These are phyloP conservation scores for Mrakia gelida DNA, from an alignment of 768 basidiomycete genomes.

Conservation along the genomic window DNA sequence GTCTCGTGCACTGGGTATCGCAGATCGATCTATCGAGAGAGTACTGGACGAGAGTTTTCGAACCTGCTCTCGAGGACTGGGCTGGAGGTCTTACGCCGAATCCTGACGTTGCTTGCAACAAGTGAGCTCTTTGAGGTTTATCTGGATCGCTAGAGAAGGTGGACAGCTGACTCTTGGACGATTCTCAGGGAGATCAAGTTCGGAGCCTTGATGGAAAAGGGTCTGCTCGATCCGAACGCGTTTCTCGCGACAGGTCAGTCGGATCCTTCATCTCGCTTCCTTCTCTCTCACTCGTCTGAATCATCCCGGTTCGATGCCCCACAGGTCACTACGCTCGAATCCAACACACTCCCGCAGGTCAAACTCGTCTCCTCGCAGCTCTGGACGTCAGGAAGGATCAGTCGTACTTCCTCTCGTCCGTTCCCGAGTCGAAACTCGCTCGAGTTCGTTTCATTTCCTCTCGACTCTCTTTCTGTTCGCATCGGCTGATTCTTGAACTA, in stretches of 20 bases:
- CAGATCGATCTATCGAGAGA: constrained; percentile 82
- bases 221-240: constrained; percentile 47
- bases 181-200: constrained; percentile 78
- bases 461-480: not conserved
- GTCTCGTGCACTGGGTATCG: too few species aligned
- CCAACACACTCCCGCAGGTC: constrained; percentile 47
- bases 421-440: constrained; percentile 61
- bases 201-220: constrained; percentile 65
- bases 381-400: constrained; percentile 74
- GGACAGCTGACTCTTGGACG: not conserved
- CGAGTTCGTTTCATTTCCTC: constrained; percentile 44
- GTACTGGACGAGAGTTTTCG: constrained; percentile 89
- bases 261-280: not conserved
- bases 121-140: constrained; percentile 46
- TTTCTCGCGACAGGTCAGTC: constrained; percentile 77
- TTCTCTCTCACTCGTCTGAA: too few species aligned
- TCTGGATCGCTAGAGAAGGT: not conserved
- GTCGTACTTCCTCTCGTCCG: constrained; percentile 80
- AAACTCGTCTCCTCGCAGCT: constrained; percentile 49
- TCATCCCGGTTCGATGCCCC: not conserved
- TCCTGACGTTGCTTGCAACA: constrained; percentile 90
- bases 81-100: constrained; percentile 77
- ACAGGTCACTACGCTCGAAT: constrained; percentile 84
- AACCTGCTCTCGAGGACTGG: constrained; percentile 76
- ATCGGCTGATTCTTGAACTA: too few species aligned